Evolutionary conservation across 2,329 filamentous ascomycete genomes (phyloP), one percentile per base, ranked within the genome.

Genomic region (Catunica adiposa): DNA sequence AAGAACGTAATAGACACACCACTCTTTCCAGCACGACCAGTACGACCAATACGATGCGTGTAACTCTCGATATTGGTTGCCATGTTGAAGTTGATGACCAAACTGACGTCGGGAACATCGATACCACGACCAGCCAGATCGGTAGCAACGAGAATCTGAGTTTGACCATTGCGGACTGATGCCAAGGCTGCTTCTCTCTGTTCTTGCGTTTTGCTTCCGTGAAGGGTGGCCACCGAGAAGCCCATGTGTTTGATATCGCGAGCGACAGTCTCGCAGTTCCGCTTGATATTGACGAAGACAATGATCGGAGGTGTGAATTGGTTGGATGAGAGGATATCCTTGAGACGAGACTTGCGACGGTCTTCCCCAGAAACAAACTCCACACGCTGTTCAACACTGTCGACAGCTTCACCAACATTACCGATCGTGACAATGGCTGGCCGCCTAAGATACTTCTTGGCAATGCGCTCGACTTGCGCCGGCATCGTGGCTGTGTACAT

Each of bases 401-500:
- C 90, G 61, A 98, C 92, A 4, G 92, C 92, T 72, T 98, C 90
- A 63, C 92, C 92, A 1, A 83, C 80, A 64, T 94, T 95, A 60
- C 92, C 92, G 61, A 98, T 97, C 0, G 86, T 95, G 40, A 96
- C 89, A 53, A 89, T 92, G 20, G 92, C 92, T 0, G 92, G 92
- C 11, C 92, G 81, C 0, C 90, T 85, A 15, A 97, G 80, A 66
- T 98, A 98, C 66, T 95, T 95, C 63, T 89, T 84, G n/a, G 92
- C 92, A 61, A 98, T 97, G 60, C 86, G 86, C 67, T 98, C 92
- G 15, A 98, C 86, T 0, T 86, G 80, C 0, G 86, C 72, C 1
- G 92, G 89, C 92, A 98, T 98, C 26, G 92, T 98, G 54, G 92
- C 92, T 61, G 92, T 97, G 79, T 97, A 98, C 92, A 98, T 98